Percentiles rank a stretch among this genome's conserved stretches.
phyloP scores from a whole-genome alignment of 768 basidiomycete genomes.

The Hydnomerulius pinastri region DNA sequence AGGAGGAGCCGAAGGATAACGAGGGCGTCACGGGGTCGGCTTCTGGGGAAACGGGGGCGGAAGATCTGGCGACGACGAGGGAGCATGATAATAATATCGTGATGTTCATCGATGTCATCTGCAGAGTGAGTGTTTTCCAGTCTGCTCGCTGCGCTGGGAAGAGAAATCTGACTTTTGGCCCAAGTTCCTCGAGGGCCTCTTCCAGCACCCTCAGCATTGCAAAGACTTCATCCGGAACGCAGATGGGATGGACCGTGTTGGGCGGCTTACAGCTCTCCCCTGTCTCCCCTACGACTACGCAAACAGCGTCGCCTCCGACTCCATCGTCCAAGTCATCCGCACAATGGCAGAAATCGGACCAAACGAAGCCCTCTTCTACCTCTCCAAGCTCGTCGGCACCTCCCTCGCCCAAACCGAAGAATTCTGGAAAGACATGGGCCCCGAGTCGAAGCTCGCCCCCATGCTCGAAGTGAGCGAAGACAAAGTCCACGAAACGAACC shows the following conservation, averaged over 20 bases:
- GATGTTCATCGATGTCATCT: conserved; percentile 76
- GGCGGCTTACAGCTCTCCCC: conserved; percentile 77
- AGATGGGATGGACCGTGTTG: conserved; percentile 73
- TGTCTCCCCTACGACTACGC: conserved; percentile 90
- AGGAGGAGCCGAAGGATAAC: conserved; percentile 18
- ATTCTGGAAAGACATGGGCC: conserved; percentile 63
- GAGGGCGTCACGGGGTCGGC: conserved; percentile 21
- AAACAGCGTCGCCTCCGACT: conserved; percentile 81
- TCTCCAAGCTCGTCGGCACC: conserved; percentile 67
- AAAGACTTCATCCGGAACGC: conserved; percentile 81
- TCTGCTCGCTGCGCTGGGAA: too few species aligned
- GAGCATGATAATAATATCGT: conserved; percentile 76
- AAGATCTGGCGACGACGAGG: conserved; percentile 39
- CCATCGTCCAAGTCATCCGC: conserved; percentile 85
- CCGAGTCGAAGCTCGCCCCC: conserved; percentile 63
- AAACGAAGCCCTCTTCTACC: conserved; percentile 67
- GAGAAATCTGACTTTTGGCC: too few species aligned
- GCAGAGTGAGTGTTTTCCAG: conserved; percentile 53
- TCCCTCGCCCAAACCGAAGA: conserved; percentile 69
- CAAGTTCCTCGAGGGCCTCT: conserved; percentile 95
- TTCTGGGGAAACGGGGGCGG: conserved; percentile 18
- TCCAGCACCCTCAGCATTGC: conserved; percentile 89
- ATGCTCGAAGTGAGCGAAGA: conserved; percentile 58
- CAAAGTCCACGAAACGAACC: conserved; percentile 53
- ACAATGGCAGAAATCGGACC: conserved; percentile 89